Percentiles rank a stretch among this genome's conserved stretches.
phyloP scores from a whole-genome alignment of 106 monocot species.

The Hemerocallis citrina region DNA sequence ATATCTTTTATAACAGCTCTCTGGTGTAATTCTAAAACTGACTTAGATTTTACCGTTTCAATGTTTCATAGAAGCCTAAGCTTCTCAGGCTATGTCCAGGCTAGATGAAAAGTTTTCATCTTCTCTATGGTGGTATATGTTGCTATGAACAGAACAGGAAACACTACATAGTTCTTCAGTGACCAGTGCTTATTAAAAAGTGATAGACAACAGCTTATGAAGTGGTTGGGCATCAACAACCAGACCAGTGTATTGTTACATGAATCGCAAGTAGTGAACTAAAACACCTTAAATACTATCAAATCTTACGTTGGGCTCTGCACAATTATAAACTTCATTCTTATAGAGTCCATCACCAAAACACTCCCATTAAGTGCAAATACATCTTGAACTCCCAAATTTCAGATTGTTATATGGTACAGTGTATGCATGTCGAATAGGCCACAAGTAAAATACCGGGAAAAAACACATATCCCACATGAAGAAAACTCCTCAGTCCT shows the following conservation, averaged over 20 bases:
- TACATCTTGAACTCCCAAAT: no score
- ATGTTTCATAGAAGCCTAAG: neutral
- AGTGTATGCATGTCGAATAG: no score
- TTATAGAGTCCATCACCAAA: no score
- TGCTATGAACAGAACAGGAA: neutral
- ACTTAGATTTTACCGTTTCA: neutral
- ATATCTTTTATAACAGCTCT: neutral
- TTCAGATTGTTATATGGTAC: no score
- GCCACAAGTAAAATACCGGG: no score
- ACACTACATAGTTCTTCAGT: neutral
- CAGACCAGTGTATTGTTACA: neutral
- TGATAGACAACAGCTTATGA: neutral
- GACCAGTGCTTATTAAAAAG: neutral
- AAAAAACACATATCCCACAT: no score
- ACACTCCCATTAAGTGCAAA: no score
- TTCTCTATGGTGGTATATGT: no score
- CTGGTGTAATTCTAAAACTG: neutral
- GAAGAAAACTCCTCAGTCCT: no score
- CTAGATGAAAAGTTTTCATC: neutral
- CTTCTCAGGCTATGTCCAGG: neutral
- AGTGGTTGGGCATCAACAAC: neutral
- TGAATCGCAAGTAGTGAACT: neutral
- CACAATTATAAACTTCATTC: neutral
- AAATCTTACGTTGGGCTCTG: neutral
- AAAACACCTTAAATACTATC: neutral